Base-by-base conservation (phyloP, 1,139 yeast genomes). In the Suhomyces yuchorum region DNA sequence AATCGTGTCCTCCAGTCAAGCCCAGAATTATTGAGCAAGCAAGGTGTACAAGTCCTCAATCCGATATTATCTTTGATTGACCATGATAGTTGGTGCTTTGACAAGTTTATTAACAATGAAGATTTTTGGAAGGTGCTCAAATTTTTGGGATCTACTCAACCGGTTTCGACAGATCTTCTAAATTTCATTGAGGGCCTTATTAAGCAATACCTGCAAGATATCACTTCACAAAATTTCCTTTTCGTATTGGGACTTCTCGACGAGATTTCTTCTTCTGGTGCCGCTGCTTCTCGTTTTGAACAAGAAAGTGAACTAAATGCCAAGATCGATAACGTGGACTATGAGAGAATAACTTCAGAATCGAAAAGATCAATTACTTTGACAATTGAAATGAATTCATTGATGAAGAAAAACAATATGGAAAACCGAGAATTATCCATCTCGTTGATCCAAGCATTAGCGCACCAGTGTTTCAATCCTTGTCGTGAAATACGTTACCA, bases 381-480 rank as follows among this genome's bases (percentile, higher is more conserved):
- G 49, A 86, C 93, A 0, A 65, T 82, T 3, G 76, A 75, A 4
- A 65, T 85, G 48, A 55, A 80, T 14, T 60, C 67, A 2, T 56
- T 70, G 9, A 57, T 71, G 5, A 57, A 61, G n/a, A 49, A 58
- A 3, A 53, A 58, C 3, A 58, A 55, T 3, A 69, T 71, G 50
- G 60, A 59, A 17, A 63, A 60, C 11, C 66, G 70, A 17, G 72
- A 70, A n/a, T 56, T 68, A 33, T 69, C 80, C 50, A 81, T 84
- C 55, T 85, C 92, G 1, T 67, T 85, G 50, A 71, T 85, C 26
- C 93, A 88, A 61, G 93, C 95, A 0, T 73, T 91, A 50, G 90
- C 95, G 0, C 92, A 87, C 57, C 97, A 91, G 65, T 88, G 97
- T 62, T 80, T 87, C 63, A 91, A 90, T 58, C 96, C 96, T 8